These are phyloP conservation scores for Hypocreales sp. DNA, from an alignment of 2,329 filamentous ascomycete genomes.

Conservation along the genomic window DNA sequence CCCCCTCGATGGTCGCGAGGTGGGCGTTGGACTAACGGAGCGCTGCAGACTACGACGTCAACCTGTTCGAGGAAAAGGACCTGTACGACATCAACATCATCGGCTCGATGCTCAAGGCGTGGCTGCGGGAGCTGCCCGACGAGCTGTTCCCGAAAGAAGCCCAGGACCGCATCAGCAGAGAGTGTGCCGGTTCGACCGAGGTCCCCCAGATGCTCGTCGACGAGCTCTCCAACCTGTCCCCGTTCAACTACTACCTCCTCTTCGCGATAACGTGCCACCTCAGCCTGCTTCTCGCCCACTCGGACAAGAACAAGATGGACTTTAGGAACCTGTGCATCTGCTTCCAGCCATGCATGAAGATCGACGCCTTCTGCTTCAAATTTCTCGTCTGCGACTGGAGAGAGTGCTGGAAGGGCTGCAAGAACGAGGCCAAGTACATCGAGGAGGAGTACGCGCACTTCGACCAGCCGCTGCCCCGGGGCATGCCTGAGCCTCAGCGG, in stretches of 20 bases:
- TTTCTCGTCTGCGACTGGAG: conserved; percentile 93
- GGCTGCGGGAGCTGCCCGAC: conserved; percentile 87
- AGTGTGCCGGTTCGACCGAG: conserved; percentile 63
- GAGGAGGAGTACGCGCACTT: conserved; percentile 51
- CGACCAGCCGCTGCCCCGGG: conserved; percentile 38
- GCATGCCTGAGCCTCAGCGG: conserved; percentile 23
- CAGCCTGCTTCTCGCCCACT: conserved; percentile 77
- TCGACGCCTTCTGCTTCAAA: conserved; percentile 88
- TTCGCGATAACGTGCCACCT: conserved; percentile 96
- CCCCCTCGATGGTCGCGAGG: not conserved
- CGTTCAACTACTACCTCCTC: conserved; percentile 93
- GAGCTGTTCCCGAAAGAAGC: conserved; percentile 79
- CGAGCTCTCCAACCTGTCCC: conserved; percentile 83
- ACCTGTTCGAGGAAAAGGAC: conserved; percentile 74
- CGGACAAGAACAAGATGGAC: conserved; percentile 97
- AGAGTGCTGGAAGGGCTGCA: conserved; percentile 93
- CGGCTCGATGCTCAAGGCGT: conserved; percentile 89
- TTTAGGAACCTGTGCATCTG: conserved; percentile 92
- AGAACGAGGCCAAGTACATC: conserved; percentile 69
- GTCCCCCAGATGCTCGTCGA: conserved; percentile 80
- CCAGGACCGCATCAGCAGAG: conserved; percentile 65
- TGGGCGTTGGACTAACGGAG: conserved; percentile 6
- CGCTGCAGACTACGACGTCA: conserved; percentile 61
- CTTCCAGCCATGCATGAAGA: conserved; percentile 94
- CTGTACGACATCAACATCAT: conserved; percentile 95